Base-by-base conservation (phyloP, 2,329 filamentous ascomycete genomes). In the Nothophaeocryptopus gaeumannii region DNA sequence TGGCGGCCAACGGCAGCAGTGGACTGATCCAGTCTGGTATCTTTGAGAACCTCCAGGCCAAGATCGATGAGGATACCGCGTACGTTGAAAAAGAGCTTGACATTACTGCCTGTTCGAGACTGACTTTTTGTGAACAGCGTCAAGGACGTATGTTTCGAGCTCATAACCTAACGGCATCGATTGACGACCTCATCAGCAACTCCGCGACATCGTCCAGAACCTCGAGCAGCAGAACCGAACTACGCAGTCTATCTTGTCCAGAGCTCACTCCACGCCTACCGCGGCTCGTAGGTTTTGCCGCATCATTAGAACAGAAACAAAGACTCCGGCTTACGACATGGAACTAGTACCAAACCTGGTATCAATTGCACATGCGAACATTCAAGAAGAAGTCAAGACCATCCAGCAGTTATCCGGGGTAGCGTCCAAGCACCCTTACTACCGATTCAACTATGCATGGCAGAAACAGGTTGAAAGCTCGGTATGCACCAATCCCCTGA, bases 381-480 rank as follows among this genome's bases (percentile, higher is more conserved):
- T 97, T 67, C 75, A 80, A 56, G 80, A 86, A 32, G 83, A 95
- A 68, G 79, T 88, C 48, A 75, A 82, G 40, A 86, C 85, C 38
- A 79, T 96, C 39, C 73, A 76, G 50, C 82, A 85, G 59, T 81
- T 99, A 38, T 80, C 82, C 54, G 72, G 78, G 47, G 80, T 88
- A 47, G 89, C 91, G 2, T 91, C 89, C 20, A 80, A 88, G 67
- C 86, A 95, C 64, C 92, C 93, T 0, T 99, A 97, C 77, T 99
- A 97, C 83, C 96, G 96, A 80, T 96, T 95, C 76, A 96, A 96
- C 71, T 75, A 78, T 49, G 82, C 89, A 68, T 99, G 93, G 93
- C 81, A 83, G 26, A 82, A 89, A 51, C 83, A 88, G 63, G 74
- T 96, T 47, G 92, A 97, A 70, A 89, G 88, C 68, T 81, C 88